These are phyloP conservation scores for Phytophthora kernoviae DNA, from an alignment of 352 stramenopile species.

Conservation along the genomic window DNA sequence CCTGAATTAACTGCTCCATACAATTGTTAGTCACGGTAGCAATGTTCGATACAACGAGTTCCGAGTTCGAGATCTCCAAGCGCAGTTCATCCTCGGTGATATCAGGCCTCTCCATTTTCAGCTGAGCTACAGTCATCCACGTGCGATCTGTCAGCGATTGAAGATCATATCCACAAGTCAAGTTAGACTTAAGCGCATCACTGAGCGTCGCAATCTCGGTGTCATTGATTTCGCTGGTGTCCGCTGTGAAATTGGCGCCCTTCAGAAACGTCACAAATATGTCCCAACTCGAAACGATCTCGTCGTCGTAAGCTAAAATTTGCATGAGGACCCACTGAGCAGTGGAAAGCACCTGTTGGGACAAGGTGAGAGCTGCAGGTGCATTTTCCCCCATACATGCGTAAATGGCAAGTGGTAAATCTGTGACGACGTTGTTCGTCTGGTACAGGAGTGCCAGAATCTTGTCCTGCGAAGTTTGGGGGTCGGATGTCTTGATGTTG, in stretches of 20 bases:
- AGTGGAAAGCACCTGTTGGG: conserved; percentile 14
- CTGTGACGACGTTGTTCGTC: conserved; percentile 33
- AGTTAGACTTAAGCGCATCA: conserved; percentile 30
- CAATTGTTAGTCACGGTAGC: conserved; percentile 43
- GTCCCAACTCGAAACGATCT: conserved; percentile 21
- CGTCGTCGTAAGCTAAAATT: conserved; percentile 7
- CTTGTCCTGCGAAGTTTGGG: conserved; percentile 39
- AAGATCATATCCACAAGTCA: conserved; percentile 42
- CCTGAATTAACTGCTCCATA: conserved; percentile 17
- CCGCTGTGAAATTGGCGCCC: conserved; percentile 14
- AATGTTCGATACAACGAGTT: conserved; percentile 29
- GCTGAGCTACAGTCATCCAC: conserved; percentile 33
- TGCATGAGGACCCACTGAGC: conserved; percentile 24
- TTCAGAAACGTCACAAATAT: conserved; percentile 16
- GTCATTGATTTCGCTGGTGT: conserved; percentile 16
- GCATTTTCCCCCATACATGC: conserved; percentile 11
- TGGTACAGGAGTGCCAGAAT: conserved; percentile 39
- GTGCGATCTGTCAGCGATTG: conserved; percentile 45
- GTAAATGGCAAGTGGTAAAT: conserved; percentile 18
- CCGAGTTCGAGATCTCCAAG: conserved; percentile 17
- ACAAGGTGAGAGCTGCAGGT: conserved; percentile 3
- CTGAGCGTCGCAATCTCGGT: conserved; percentile 30
- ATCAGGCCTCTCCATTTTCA: conserved; percentile 28
- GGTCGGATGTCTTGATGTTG: conserved; percentile 25
- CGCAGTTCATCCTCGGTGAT: conserved; percentile 38